Percentiles rank a stretch among this genome's conserved stretches.
Conservation (phyloP, 1,139 yeast genomes). For the Saccharomyces hybrid region DNA sequence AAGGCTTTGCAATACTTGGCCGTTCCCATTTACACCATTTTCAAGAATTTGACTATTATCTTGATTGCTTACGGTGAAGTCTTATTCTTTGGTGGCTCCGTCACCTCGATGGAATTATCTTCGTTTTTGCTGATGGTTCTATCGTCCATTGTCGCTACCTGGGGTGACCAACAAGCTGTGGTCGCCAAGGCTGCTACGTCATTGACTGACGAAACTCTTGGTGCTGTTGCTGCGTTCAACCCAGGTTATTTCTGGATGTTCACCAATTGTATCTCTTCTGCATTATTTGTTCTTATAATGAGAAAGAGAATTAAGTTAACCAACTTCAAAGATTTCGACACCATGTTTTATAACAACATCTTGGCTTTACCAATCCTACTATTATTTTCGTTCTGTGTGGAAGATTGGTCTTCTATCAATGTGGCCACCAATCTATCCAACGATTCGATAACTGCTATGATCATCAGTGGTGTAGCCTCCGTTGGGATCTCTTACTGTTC, state of each 20-base stretch:
- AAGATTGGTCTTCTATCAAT: slow-evolving; percentile 88
- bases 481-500: slow-evolving; percentile 97
- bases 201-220: slow-evolving; percentile 28
- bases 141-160: slow-evolving; percentile 87
- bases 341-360: slow-evolving; percentile 96
- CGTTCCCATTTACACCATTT: slow-evolving; percentile 94
- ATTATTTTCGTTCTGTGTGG: slow-evolving; percentile 64
- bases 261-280: slow-evolving; percentile 86
- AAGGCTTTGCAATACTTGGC: slow-evolving; percentile 87
- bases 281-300: slow-evolving; percentile 88
- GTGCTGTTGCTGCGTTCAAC: slow-evolving; percentile 44
- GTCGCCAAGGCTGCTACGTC: slow-evolving; percentile 21
- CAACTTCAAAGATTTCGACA: slow-evolving; percentile 94
- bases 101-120: slow-evolving; percentile 81
- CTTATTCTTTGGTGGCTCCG: slow-evolving; percentile 91
- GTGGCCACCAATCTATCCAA: slow-evolving; percentile 67
- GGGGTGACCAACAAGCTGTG: slow-evolving; percentile 59
- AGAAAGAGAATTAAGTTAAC: slow-evolving; percentile 96
- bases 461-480: slow-evolving; percentile 86
- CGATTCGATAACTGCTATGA: slow-evolving; percentile 72
- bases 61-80: slow-evolving; percentile 98
- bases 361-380: slow-evolving; percentile 84
- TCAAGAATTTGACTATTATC: slow-evolving; percentile 94
- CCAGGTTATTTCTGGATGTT: slow-evolving; percentile 97
- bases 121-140: slow-evolving; percentile 87